These are phyloP conservation scores for Gorgonomyces haynaldii DNA, from an alignment of 192 early-diverging fungal species.

Conservation along the genomic window DNA sequence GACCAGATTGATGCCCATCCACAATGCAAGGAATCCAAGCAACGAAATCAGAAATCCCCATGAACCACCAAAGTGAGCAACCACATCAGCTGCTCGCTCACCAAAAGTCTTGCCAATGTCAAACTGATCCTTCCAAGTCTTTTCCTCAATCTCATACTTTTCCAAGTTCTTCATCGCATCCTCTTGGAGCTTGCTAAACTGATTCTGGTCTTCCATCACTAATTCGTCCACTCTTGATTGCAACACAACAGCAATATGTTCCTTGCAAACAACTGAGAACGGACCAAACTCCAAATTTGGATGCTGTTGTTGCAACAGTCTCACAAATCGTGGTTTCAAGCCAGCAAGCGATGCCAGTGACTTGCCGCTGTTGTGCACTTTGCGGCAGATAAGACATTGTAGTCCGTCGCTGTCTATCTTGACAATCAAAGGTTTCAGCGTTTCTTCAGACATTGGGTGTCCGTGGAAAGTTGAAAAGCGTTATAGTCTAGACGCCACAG, in stretches of 20 bases:
- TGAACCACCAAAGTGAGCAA: constrained; percentile 24
- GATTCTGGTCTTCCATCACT: constrained; percentile 19
- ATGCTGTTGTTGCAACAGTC: neutral
- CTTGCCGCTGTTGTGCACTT: too few relatives aligned
- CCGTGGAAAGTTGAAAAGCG: too few relatives aligned
- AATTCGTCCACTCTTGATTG: constrained; percentile 19
- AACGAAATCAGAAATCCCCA: constrained; percentile 25
- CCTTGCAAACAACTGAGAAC: neutral
- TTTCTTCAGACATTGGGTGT: too few relatives aligned
- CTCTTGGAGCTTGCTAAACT: constrained; percentile 18
- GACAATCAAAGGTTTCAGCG: too few relatives aligned
- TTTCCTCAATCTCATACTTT: constrained; percentile 27
- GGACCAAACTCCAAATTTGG: neutral
- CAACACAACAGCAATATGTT: neutral
- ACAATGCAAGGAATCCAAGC: constrained; percentile 15
- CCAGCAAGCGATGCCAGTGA: neutral
- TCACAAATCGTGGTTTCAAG: constrained; percentile 2
- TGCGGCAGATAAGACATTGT: too few relatives aligned
- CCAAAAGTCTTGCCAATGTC: constrained; percentile 21
- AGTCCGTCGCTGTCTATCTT: too few relatives aligned
- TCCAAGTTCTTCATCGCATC: constrained; percentile 29
- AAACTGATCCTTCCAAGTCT: constrained; percentile 31
- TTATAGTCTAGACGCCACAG: too few relatives aligned
- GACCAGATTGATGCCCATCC: constrained; percentile 14
- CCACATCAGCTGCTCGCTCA: constrained; percentile 22